Evolutionary conservation across 192 early-diverging fungal genomes (phyloP).

Genomic region (Linnemannia schmuckeri): DNA sequence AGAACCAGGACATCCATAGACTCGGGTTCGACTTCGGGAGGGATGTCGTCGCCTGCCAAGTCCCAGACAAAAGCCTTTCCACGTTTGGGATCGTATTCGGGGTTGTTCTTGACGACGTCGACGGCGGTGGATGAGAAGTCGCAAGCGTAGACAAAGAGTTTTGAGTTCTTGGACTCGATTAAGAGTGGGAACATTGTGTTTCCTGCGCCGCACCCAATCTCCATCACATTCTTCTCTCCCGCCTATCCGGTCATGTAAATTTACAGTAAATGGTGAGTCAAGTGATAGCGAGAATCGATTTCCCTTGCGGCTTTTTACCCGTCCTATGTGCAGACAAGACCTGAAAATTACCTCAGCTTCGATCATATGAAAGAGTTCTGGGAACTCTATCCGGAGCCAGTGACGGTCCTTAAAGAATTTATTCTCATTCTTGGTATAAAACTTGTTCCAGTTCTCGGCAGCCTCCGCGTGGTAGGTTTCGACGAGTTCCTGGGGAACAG

Average conservation of each 20-base stretch:
- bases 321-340: neutral
- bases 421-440: conserved; percentile 87
- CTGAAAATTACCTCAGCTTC: conserved; percentile 53
- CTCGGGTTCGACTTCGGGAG: conserved; percentile 76
- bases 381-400: conserved; percentile 96
- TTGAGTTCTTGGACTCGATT: conserved; percentile 76
- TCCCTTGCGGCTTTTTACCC: neutral
- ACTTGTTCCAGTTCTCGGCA: conserved; percentile 80
- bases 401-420: conserved; percentile 98
- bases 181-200: conserved; percentile 96
- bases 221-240: conserved; percentile 77
- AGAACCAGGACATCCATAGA: conserved; percentile 92
- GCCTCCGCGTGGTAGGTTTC: conserved; percentile 65
- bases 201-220: conserved; percentile 98
- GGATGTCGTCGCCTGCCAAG: conserved; percentile 81
- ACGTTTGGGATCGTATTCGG: conserved; percentile 75
- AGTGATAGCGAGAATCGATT: neutral
- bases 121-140: conserved; percentile 95
- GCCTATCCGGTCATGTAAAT: conserved; percentile 35
- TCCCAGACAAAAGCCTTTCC: conserved; percentile 97
- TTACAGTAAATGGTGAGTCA: neutral
- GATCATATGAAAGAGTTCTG: conserved; percentile 79
- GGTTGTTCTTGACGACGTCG: conserved; percentile 87
- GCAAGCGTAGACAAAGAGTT: conserved; percentile 91
- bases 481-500: conserved; percentile 72